Conservation (phyloP, 306 rosid genomes). For the Prinsepia uniflora region DNA sequence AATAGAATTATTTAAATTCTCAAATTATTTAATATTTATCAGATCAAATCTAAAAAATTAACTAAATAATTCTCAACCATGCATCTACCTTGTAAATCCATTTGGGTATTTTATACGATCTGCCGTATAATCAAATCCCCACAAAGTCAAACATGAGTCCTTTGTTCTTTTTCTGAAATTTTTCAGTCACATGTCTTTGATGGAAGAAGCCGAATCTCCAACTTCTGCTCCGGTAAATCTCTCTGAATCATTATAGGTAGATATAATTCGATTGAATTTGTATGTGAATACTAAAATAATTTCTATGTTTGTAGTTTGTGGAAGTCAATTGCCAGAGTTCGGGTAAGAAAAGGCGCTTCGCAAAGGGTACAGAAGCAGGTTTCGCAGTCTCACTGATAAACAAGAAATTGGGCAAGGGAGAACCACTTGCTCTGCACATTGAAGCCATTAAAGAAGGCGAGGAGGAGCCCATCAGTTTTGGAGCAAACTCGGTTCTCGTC, state of each 20-base stretch:
- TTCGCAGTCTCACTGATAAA: constrained; percentile 57
- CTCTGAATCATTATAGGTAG: neutral
- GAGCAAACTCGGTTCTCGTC: constrained; percentile 51
- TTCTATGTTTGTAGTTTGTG: constrained; percentile 30
- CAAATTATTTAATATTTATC: no score
- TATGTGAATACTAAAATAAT: neutral
- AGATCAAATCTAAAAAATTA: no score
- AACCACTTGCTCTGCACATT: constrained; percentile 40
- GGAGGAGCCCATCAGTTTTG: constrained; percentile 73
- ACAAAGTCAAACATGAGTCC: no score
- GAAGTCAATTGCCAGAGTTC: constrained; percentile 63
- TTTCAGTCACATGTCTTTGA: neutral
- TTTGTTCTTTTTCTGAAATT: no score
- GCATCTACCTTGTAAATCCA: no score
- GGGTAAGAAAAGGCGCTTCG: constrained; percentile 62
- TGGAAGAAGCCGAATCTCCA: constrained; percentile 18
- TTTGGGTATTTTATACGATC: no score
- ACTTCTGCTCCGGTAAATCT: constrained; percentile 4
- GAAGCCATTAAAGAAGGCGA: constrained; percentile 64
- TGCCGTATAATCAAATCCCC: no score
- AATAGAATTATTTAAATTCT: no score
- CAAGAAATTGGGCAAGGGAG: constrained; percentile 33
- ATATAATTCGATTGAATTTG: neutral
- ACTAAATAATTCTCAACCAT: no score
- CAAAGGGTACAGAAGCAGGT: constrained; percentile 60